phyloP scores from a whole-genome alignment of 176 grass and related monocot genomes.

The Areca catechu region DNA sequence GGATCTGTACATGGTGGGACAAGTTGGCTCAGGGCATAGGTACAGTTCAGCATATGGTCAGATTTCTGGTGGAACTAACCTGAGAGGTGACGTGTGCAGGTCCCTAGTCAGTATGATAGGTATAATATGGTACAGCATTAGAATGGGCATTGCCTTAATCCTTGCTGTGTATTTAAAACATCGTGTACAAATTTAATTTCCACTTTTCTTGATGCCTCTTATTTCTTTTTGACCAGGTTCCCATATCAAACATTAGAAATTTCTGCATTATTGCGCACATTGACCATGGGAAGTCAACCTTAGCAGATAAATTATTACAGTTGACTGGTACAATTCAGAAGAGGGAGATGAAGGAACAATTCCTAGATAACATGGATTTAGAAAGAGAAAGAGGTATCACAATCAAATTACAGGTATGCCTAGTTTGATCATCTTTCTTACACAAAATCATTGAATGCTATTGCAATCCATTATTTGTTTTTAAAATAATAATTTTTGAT shows the following conservation, averaged over 20 bases:
- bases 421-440: background rate
- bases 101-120: too few species aligned
- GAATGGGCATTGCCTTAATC: too few species aligned
- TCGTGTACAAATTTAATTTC: background rate
- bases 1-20: too few species aligned
- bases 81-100: too few species aligned
- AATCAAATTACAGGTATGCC: constrained; percentile 84
- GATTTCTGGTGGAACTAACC: too few species aligned
- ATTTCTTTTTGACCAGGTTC: constrained; percentile 36
- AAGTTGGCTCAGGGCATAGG: too few species aligned
- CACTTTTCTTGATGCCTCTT: background rate
- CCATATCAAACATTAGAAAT: constrained; percentile 93
- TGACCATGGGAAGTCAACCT: constrained; percentile 93
- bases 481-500: too few species aligned
- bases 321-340: constrained; percentile 79
- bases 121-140: too few species aligned
- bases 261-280: constrained; percentile 96
- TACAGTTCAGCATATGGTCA: too few species aligned
- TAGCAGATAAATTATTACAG: constrained; percentile 92
- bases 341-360: constrained; percentile 97
- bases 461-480: too few species aligned
- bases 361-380: constrained; percentile 96
- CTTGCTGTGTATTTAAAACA: too few species aligned
- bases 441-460: too few species aligned
- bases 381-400: constrained; percentile 98